Base-by-base conservation (phyloP, 1,284 basidiomycete species). In the Xanthoconium separans region DNA sequence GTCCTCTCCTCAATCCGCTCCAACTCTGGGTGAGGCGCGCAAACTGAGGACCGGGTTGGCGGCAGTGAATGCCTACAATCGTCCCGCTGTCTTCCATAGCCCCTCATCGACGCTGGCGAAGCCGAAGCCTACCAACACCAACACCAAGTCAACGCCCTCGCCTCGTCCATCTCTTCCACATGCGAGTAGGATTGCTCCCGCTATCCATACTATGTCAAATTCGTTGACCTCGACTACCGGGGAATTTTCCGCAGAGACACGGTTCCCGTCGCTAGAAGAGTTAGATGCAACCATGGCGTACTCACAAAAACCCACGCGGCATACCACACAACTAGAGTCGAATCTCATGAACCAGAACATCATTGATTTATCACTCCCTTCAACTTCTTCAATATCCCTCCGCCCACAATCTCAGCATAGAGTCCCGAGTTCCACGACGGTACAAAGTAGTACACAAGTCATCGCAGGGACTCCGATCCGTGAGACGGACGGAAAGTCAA, bases 231-330 rank as follows among this genome's bases (percentile, higher is more conserved):
- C 43, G 58, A 67, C 29, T 53, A 59, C 24, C 7, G 76, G 78
- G 20, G 73, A 78, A 39, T 64, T 81, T 10, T 72, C 81, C 33
- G 79, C 77, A 5, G 88, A 91, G 67, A 77, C 81, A 44, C 77
- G 87, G 47, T 92, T 89, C 68, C 89, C 89, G 3, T 86, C 89
- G 1, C 70, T 92, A 29, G 89, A 91, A 65, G 87, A 90, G 60
- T 73, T 91, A 12, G 87, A 92, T 69, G 81, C 83, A 11, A 76
- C 76, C n/a, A 84, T 87, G 56, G 51, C 60, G 57, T 44, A 53
- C 62, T 39, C 70, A 54, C 64, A 58, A 31, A 63, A 55, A 46
- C 22, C 58, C 48, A 44, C 59, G 56, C 58, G 55, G 50, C 53
- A 59, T 52, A 58, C 51, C 55, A 41, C 53, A n/a, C 62, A 56